These are phyloP conservation scores for Paramecium primaurelia DNA, from an alignment of 73 alveolate species.

Conservation along the genomic window DNA sequence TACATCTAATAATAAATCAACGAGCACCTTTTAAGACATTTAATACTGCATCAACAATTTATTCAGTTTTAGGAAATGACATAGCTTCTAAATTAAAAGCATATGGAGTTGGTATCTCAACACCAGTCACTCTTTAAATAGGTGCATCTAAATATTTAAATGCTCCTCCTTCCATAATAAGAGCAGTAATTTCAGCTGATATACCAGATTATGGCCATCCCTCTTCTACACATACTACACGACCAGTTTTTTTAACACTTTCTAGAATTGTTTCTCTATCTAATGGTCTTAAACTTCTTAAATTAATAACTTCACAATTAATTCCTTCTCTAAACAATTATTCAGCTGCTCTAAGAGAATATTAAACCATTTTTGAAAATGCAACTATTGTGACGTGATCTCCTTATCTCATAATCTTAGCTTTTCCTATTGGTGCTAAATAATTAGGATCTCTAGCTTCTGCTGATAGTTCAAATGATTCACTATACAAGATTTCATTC, in stretches of 20 bases:
- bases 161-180: conserved; percentile 84
- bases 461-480: conserved; percentile 69
- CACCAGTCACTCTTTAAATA: conserved; percentile 81
- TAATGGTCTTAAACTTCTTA: conserved; percentile 78
- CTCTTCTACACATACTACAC: conserved; percentile 88
- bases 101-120: conserved; percentile 89
- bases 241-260: conserved; percentile 83
- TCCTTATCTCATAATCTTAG: conserved; percentile 81
- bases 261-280: conserved; percentile 76
- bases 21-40: not conserved
- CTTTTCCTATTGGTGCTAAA: conserved; percentile 80
- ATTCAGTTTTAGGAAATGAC: conserved; percentile 75
- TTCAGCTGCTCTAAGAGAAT: conserved; percentile 82
- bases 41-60: conserved; percentile 71
- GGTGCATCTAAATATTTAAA: conserved; percentile 90
- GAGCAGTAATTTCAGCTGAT: conserved; percentile 86
- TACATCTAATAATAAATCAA: not conserved
- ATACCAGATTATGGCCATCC: conserved; percentile 93
- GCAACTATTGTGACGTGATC: conserved; percentile 82
- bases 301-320: conserved; percentile 75
- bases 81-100: conserved; percentile 74
- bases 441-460: conserved; percentile 76
- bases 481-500: conserved; percentile 85
- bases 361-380: conserved; percentile 78
- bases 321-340: conserved; percentile 71